Base-by-base conservation (phyloP, 345 rosid genomes). In the Eucalyptus pumila region DNA sequence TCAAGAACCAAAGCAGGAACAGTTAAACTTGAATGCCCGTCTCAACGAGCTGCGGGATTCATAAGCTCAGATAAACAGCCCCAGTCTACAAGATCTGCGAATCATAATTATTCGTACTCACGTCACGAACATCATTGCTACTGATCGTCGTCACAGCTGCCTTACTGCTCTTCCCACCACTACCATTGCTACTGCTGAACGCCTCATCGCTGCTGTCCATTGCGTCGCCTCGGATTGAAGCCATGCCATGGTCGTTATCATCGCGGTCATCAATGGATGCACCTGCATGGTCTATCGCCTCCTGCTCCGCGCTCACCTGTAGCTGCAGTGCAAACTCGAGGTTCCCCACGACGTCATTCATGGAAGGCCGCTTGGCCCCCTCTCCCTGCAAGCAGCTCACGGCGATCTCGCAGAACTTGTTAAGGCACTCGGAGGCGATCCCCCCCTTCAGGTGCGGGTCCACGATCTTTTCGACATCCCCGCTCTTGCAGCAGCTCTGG, bases 361-460 rank as follows among this genome's bases (percentile, higher is more conserved):
- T 92, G 2, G 93, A 89, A 24, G 95, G 95, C 42, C 95, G 88
- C 65, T 86, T 58, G 7, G n/a, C 85, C 24, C 95, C 94, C 7
- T 90, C 87, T 3, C 87, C 93, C 32, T 81, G 80, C 90, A 93
- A 58, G 89, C 96, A 94, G 81, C 93, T 87, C 15, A 89, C 27
- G 24, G 94, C 94, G 32, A 93, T 89, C 90, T 94, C 96, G 6
- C 89, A 91, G 19, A 83, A 92, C 83, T 94, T 94, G 50, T 89
- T 89, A 90, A 95, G 87, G 72, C 90, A 91, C 88, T 14, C 89
- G 3, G 90, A 51, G 4, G 90, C 90, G 49, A 91, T 86, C 89
- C 40, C 6, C 4, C 90, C 89, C 37, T 34, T 89, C 87, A 91
- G 58, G 21, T 87, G 40, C 15, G 91, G 90, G 69, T 91, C 93